phyloP scores from a whole-genome alignment of 164 flowering plant genomes.

The Tinospora cordifolia region DNA sequence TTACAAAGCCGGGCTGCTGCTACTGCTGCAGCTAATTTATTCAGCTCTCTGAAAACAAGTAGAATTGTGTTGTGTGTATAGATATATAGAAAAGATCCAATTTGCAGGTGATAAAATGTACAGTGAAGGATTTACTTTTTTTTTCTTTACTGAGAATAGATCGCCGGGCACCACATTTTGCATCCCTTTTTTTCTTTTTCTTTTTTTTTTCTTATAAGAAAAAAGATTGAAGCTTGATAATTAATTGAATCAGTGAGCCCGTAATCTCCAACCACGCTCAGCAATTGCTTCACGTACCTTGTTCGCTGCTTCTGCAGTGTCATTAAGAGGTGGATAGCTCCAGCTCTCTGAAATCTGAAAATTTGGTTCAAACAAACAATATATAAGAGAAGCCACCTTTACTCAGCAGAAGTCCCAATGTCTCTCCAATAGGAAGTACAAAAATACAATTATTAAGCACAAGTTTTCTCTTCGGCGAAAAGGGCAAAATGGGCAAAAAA shows the following conservation, averaged over 20 bases:
- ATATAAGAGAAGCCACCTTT: not conserved
- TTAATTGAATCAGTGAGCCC: constrained; percentile 18
- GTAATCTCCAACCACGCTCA: constrained; percentile 69
- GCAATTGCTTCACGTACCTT: constrained; percentile 57
- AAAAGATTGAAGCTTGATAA: not conserved
- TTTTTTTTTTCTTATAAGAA: too few species aligned
- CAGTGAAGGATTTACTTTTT: not conserved
- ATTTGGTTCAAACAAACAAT: not conserved
- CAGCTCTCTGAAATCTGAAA: constrained; percentile 69
- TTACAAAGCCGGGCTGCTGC: constrained; percentile 17
- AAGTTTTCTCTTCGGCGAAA: not conserved
- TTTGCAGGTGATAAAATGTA: not conserved
- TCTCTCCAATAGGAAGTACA: too few species aligned
- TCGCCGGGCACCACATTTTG: not conserved
- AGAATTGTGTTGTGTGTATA: constrained; percentile 4
- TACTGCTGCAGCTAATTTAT: constrained; percentile 11
- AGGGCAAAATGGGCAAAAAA: not conserved
- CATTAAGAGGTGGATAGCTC: constrained; percentile 87
- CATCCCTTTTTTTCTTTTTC: too few species aligned
- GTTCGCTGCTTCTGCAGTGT: constrained; percentile 71
- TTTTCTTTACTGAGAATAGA: not conserved
- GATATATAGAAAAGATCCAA: not conserved
- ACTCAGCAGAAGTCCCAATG: not conserved
- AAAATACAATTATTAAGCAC: too few species aligned
- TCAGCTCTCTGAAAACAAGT: constrained; percentile 3